These are phyloP conservation scores for Diospyros kaki DNA, from an alignment of 148 eudicot species.

Conservation along the genomic window DNA sequence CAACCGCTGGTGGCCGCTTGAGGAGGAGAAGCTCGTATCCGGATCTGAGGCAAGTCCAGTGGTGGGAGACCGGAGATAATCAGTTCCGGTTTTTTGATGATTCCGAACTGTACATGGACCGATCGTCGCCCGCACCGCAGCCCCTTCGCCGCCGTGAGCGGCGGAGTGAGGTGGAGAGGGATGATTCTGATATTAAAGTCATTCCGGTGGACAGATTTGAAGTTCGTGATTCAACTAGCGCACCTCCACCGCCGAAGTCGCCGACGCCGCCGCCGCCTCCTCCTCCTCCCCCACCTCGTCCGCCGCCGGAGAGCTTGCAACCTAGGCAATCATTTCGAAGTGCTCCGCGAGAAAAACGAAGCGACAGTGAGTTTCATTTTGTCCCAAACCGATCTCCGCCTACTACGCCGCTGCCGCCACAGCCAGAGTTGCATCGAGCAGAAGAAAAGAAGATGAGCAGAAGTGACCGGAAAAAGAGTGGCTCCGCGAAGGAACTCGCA, in stretches of 20 bases:
- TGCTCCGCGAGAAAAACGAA: conserved; percentile 20
- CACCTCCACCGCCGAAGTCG: conserved; percentile 10
- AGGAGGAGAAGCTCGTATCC: conserved; percentile 64
- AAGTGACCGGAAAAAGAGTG: conserved; percentile 34
- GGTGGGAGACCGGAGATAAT: conserved; percentile 31
- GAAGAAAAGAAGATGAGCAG: conserved; percentile 19
- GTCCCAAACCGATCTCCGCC: conserved; percentile 27
- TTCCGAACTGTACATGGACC: conserved; percentile 34
- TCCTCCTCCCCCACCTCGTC: conserved; percentile 22
- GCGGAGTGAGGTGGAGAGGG: conserved; percentile 27
- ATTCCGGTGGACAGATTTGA: conserved; percentile 53
- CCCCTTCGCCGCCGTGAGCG: conserved; percentile 12
- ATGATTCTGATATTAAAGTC: conserved; percentile 29
- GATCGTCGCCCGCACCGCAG: conserved; percentile 27
- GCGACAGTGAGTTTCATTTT: background rate
- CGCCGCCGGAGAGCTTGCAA: conserved; percentile 16
- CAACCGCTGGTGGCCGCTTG: conserved; percentile 28
- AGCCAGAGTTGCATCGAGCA: background rate
- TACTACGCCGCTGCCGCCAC: conserved; percentile 23
- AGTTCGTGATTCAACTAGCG: conserved; percentile 18
- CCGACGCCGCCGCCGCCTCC: conserved; percentile 16
- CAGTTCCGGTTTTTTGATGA: conserved; percentile 52
- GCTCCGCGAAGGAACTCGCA: conserved; percentile 55
- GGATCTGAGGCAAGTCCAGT: conserved; percentile 34
- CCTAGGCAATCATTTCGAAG: conserved; percentile 24